These are phyloP conservation scores for Solanum peruvianum DNA, from an alignment of 257 asterid genomes.

Conservation along the genomic window DNA sequence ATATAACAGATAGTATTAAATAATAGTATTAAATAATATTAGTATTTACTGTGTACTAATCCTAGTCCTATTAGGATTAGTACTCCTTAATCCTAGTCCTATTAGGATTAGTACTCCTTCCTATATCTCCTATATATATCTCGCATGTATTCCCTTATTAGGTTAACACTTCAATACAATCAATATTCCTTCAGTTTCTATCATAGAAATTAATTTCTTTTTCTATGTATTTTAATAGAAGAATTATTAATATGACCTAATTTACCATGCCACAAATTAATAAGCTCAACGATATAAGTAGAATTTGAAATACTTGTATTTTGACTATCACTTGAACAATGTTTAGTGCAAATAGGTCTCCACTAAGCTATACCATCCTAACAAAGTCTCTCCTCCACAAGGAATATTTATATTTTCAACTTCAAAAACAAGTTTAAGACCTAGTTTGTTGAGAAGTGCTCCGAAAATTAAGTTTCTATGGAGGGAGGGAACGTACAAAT, in stretches of 20 bases:
- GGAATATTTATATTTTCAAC: too few relatives aligned
- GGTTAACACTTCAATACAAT: too few relatives aligned
- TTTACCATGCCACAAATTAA: not conserved
- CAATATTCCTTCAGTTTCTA: too few relatives aligned
- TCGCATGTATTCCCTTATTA: too few relatives aligned
- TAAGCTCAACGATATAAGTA: not conserved
- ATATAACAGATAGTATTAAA: too few relatives aligned
- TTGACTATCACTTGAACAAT: not conserved
- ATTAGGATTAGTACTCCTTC: too few relatives aligned
- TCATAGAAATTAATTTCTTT: not conserved
- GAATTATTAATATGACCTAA: not conserved
- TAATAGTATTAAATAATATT: too few relatives aligned
- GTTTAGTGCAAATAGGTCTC: not conserved
- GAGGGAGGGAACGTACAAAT: not conserved
- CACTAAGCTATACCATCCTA: not conserved
- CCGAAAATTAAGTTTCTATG: not conserved
- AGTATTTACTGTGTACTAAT: too few relatives aligned
- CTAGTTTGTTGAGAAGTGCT: not conserved
- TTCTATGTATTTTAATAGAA: not conserved
- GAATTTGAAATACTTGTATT: not conserved
- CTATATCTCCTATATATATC: too few relatives aligned
- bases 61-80: too few relatives aligned
- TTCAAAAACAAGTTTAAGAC: not conserved
- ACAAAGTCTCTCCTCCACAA: not conserved
- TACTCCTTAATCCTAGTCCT: too few relatives aligned